These are phyloP conservation scores for Alternaria brassicae DNA, from an alignment of 2,329 filamentous ascomycete species.

Conservation along the genomic window DNA sequence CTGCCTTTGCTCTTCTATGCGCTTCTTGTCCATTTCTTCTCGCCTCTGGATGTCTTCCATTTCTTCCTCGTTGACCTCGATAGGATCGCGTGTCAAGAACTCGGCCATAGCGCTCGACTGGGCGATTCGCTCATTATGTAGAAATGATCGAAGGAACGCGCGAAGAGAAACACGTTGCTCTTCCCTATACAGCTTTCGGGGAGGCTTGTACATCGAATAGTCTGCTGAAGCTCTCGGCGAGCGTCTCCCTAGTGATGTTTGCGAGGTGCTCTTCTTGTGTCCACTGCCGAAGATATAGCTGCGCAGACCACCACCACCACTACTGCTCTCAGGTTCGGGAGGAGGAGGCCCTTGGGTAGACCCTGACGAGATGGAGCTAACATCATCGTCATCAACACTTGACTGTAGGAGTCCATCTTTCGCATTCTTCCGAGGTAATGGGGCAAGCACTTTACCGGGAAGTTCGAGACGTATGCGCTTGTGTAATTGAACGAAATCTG, in stretches of 20 bases:
- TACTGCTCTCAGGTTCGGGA: conserved; percentile 47
- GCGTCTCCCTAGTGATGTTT: conserved; percentile 46
- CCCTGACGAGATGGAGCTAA: conserved; percentile 78
- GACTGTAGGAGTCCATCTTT: conserved; percentile 68
- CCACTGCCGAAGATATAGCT: conserved; percentile 52
- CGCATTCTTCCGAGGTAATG: conserved; percentile 92
- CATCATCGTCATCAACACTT: conserved; percentile 70
- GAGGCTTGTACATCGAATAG: conserved; percentile 39
- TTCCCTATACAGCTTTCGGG: conserved; percentile 78
- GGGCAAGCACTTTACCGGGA: conserved; percentile 86
- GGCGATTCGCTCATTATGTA: conserved; percentile 85
- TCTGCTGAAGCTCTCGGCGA: conserved; percentile 47
- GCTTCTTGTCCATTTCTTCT: conserved; percentile 83
- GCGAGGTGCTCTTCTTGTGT: conserved; percentile 53
- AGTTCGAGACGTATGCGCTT: conserved; percentile 82
- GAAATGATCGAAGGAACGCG: conserved; percentile 84
- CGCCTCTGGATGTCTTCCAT: conserved; percentile 78
- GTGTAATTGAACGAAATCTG: conserved; percentile 83
- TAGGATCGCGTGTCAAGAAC: conserved; percentile 77
- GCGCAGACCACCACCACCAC: conserved; percentile 52
- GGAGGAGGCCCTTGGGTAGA: conserved; percentile 69
- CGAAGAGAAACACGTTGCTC: conserved; percentile 89
- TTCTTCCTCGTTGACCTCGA: conserved; percentile 82
- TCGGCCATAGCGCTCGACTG: conserved; percentile 82
- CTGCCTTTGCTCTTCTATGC: conserved; percentile 87